Base-by-base conservation (phyloP, 257 asterid genomes). In the Vinca minor region DNA sequence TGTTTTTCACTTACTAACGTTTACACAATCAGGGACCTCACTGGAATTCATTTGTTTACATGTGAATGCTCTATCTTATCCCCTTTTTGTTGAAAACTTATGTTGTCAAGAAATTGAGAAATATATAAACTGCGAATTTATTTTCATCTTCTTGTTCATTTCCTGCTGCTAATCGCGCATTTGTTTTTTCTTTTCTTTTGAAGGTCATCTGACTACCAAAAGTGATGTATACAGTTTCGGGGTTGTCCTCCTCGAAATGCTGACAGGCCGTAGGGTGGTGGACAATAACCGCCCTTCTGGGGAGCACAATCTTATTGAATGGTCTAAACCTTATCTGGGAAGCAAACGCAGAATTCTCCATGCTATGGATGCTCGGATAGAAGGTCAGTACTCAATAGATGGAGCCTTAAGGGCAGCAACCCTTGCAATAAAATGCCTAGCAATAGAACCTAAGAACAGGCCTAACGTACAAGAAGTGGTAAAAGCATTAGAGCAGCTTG, bases 141-240 rank as follows among this genome's bases (percentile, higher is more conserved):
- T 48, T 20, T 47, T 48, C 13, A 48, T 48, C 29, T 48, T 20
- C 6, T 48, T 48, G 55, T 48, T 48, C 46, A 4, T 41, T 58
- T 26, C 5, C 7, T 23, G 13, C 3, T 64, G 60, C 52, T 73
- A 42, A 73, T 54, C 32, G 14, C 7, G 42, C 46, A 36, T 66
- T 66, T 17, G 28, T 62, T 52, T 8, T 55, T n/a, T n/a, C n/a
- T n/a, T 5, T 46, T 68, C 3, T 67, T 39, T 15, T 69, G 76
- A 63, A 79, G 84, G 84, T 14, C 84, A 76, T 49, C 57, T 79
- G 68, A 76, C 84, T 20, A 29, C 79, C n/a, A 73, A 71, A 57
- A 79, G 84, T 54, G 84, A 79, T 5, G 67, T 79, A 35, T 79
- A 76, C 53, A 76, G 84, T 73, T 79, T 76, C 0, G 84, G 84